Evolutionary conservation across 345 rosid genomes (phyloP), one percentile per base, ranked within the genome.

Genomic region (Jatropha curcas): DNA sequence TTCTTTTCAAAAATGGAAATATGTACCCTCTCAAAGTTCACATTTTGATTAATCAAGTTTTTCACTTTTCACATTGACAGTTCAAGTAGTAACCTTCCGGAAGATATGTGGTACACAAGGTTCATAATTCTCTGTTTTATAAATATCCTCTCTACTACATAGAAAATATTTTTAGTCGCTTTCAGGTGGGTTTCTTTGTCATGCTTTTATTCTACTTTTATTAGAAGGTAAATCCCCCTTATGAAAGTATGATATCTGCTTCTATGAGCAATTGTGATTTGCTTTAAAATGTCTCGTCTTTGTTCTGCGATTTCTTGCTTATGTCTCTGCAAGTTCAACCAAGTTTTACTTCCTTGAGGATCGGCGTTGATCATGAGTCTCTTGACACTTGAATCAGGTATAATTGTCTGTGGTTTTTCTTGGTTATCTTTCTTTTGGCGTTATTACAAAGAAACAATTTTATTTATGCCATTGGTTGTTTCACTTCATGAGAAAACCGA

Each of bases 321-420:
- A 89, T 82, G 99, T 95, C 74, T 95, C 98, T 9, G n/a, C 97
- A 90, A 89, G 97, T 84, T 68, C 96, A n/a, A 91, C 83, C 75
- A 90, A 48, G 92, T 95, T 76, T 75, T 85, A 71, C 93, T 95
- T 74, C 98, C 96, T n/a, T 27, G 94, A 92, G 69, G 93, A 79
- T 52, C 67, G 70, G 67, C n/a, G 87, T 92, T 71, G 90, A 95
- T 76, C 87, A 86, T 50, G 87, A 90, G 62, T 75, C 80, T 70
- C 63, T n/a, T 95, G 72, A 82, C 92, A 45, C 90, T 90, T 17
- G 91, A n/a, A 95, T 72, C 94, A 88, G 99, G 99, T 95, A 80
- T 24, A 14, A 7, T 9, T 67, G 25, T 41, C 65, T 22, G 34
- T 22, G 9, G 22, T 5, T 41, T 63, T 67, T 46, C 7, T 2